Percentiles rank a stretch among this genome's conserved stretches.
Conservation (phyloP, 352 stramenopile genomes). For the Pythium vanterpoolii region DNA sequence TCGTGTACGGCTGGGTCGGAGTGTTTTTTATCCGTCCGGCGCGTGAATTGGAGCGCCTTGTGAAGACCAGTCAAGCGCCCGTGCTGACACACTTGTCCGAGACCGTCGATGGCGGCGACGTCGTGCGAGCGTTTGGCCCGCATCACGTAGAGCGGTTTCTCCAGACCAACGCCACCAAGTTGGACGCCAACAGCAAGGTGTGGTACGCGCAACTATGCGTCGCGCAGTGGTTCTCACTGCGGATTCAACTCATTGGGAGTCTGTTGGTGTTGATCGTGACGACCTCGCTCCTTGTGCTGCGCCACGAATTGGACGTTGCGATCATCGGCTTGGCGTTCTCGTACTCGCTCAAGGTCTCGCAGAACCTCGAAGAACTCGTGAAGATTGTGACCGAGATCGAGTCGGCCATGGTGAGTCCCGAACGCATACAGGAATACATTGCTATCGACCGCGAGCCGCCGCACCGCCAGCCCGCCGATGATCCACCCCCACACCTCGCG, state of each 20-base stretch:
- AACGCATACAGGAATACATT: conserved; percentile 87
- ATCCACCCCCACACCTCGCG: background rate
- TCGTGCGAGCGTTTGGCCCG: conserved; percentile 53
- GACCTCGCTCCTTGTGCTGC: conserved; percentile 38
- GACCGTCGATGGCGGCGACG: conserved; percentile 37
- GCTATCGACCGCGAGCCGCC: conserved; percentile 35
- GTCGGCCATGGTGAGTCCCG: conserved; percentile 79
- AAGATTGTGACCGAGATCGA: conserved; percentile 26
- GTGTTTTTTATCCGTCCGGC: conserved; percentile 47
- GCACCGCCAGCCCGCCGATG: conserved; percentile 11
- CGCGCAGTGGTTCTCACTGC: conserved; percentile 46
- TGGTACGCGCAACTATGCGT: conserved; percentile 26
- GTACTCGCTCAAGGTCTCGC: conserved; percentile 82
- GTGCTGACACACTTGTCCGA: conserved; percentile 57
- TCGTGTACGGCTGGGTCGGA: conserved; percentile 70
- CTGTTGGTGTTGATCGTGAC: conserved; percentile 40
- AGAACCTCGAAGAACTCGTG: conserved; percentile 69
- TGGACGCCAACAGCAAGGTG: conserved; percentile 13
- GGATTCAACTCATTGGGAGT: conserved; percentile 43
- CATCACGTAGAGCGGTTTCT: conserved; percentile 41
- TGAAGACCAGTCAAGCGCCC: conserved; percentile 44
- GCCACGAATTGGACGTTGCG: conserved; percentile 38
- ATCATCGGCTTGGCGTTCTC: conserved; percentile 84
- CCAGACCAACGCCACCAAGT: conserved; percentile 26
- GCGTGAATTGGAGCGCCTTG: conserved; percentile 47